Base-by-base conservation (phyloP, 257 asterid species). In the Dorcoceras hygrometricum region DNA sequence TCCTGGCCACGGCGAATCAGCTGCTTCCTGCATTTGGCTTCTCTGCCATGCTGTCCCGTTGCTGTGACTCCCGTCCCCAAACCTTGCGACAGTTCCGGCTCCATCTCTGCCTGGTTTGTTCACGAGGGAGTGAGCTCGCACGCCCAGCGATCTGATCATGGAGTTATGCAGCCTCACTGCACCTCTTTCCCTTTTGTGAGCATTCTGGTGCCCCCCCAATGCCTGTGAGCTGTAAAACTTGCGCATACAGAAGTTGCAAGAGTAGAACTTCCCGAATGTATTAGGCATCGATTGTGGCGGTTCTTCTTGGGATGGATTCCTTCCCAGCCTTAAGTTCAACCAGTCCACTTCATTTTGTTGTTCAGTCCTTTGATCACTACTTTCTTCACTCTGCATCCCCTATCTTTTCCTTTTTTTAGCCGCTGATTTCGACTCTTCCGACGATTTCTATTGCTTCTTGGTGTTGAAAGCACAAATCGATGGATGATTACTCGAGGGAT, bases 191-290 rank as follows among this genome's bases (percentile, higher is more conserved):
- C 91, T 82, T 79, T 88, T 90, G 86, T 93, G 99, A 31, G 97
- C 99, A 76, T 93, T 93, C 80, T 93, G 97, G 76, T 93, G 99
- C 18, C 99, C 99, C 1, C 99, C 97, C 76, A 93, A 79, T 57
- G 99, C 99, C 67, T 93, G 99, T 66, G 96, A 88, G 76, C 92
- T 93, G 78, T 85, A 86, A 76, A 93, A 93, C 72, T 88, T 93
- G 60, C 99, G 70, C 95, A 79, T 82, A 85, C 99, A 93, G 87
- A 86, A 93, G 81, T 88, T 90, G 78, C 99, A 90, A 9, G 97
- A 90, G 78, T 86, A 93, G 50, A 87, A 77, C 85, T 86, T 93
- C 4, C 80, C 61, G 32, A 88, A 63, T 55, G 74, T 74, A 29
- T 29, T 29, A 10, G 81, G 73, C 76, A 78, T 79, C 63, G 86